Conservation (phyloP, 2,329 filamentous ascomycete genomes). For the Penicillium sp. region DNA sequence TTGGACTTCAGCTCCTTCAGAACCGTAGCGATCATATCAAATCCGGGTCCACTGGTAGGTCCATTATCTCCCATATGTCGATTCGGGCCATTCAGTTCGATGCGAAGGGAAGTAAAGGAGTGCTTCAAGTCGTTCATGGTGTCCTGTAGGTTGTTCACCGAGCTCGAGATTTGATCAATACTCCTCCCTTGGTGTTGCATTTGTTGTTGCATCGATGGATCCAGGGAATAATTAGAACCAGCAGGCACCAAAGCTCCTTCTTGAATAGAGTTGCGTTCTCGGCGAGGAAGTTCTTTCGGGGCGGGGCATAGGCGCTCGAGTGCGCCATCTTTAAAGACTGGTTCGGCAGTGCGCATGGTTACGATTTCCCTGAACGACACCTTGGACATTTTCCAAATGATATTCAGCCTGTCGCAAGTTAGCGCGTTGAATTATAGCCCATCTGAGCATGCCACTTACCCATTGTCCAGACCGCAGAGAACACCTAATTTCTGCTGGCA, state of each 20-base stretch:
- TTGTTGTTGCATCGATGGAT: slow-evolving; percentile 29
- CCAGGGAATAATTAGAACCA: slow-evolving; percentile 10
- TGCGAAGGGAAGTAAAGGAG: slow-evolving; percentile 36
- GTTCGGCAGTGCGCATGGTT: slow-evolving; percentile 37
- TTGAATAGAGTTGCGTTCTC: slow-evolving; percentile 15
- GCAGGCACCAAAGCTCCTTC: slow-evolving; percentile 25
- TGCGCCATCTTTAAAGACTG: slow-evolving; percentile 31
- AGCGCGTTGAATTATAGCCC: not conserved
- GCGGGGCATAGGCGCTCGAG: slow-evolving; percentile 27
- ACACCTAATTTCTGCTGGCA: slow-evolving; percentile 38
- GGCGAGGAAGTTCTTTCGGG: slow-evolving; percentile 20
- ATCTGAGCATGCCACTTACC: slow-evolving; percentile 25
- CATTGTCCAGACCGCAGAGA: slow-evolving; percentile 32
- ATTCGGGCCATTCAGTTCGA: slow-evolving; percentile 33
- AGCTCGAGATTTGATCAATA: slow-evolving; percentile 37
- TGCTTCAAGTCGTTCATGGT: slow-evolving; percentile 39
- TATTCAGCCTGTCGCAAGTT: slow-evolving; percentile 26
- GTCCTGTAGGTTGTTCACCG: slow-evolving; percentile 37
- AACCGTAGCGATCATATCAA: slow-evolving; percentile 38
- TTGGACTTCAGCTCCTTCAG: slow-evolving; percentile 38
- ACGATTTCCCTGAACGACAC: slow-evolving; percentile 38
- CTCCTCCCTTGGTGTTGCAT: slow-evolving; percentile 36
- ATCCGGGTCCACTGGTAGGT: slow-evolving; percentile 20
- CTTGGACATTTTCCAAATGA: slow-evolving; percentile 40
- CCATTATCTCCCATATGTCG: slow-evolving; percentile 21